These are phyloP conservation scores for Licmophora abbreviata DNA, from an alignment of 108 stramenopile genomes.

Conservation along the genomic window DNA sequence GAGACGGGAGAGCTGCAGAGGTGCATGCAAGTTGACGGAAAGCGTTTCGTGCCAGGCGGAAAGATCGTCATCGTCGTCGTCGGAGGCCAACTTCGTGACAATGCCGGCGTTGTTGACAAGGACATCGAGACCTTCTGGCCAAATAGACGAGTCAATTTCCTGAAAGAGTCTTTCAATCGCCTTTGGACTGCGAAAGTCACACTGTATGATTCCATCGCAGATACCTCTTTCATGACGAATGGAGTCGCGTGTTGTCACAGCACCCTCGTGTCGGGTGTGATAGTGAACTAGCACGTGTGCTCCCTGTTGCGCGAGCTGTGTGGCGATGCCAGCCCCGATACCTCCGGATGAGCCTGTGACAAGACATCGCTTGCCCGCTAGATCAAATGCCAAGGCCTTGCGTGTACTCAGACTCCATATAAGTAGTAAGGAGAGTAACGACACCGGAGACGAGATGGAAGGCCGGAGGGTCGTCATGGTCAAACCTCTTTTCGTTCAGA, in stretches of 20 bases:
- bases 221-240: conserved; percentile 11
- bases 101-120: conserved; percentile 63
- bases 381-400: conserved; percentile 6
- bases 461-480: no score
- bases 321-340: conserved; percentile 47
- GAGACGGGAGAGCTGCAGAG: conserved; percentile 33
- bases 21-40: conserved; percentile 56
- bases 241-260: conserved; percentile 11
- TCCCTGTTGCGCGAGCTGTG: conserved; percentile 27
- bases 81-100: conserved; percentile 48
- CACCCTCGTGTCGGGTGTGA: conserved; percentile 36
- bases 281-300: conserved; percentile 49
- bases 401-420: no score
- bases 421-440: no score
- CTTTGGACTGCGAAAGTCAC: conserved; percentile 36
- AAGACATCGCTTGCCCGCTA: conserved; percentile 33
- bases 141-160: conserved; percentile 11
- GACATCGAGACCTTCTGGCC: conserved; percentile 30
- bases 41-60: conserved; percentile 47
- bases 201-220: conserved; percentile 44
- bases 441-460: no score
- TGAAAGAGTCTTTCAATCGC: conserved; percentile 26
- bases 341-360: conserved; percentile 57
- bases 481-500: no score
- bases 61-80: conserved; percentile 45